phyloP scores from a whole-genome alignment of 2,329 filamentous ascomycete species.

The Pseudonectria foliicola region DNA sequence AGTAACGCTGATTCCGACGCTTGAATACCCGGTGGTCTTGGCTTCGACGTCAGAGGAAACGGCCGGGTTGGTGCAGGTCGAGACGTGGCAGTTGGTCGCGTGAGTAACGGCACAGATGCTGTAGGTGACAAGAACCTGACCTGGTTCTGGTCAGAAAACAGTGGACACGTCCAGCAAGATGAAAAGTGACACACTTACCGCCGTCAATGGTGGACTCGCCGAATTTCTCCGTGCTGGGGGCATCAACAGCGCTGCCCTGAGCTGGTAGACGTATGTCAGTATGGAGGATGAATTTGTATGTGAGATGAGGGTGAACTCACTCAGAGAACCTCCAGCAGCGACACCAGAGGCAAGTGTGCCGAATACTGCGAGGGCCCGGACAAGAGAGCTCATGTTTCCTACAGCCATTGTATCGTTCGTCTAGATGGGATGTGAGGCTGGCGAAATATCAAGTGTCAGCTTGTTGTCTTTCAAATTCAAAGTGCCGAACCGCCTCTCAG shows the following conservation, averaged over 20 bases:
- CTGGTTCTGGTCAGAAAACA: slow-evolving; percentile 12
- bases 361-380: slow-evolving; percentile 15
- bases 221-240: slow-evolving; percentile 23
- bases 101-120: slow-evolving; percentile 31
- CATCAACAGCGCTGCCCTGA: slow-evolving; percentile 20
- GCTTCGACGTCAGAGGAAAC: slow-evolving; percentile 8
- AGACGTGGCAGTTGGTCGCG: slow-evolving; percentile 26
- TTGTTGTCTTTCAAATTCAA: no score
- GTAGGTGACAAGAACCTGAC: slow-evolving; percentile 26
- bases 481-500: no score
- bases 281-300: background rate
- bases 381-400: slow-evolving; percentile 22
- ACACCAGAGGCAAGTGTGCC: slow-evolving; percentile 13
- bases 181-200: slow-evolving; percentile 18
- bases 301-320: slow-evolving; percentile 8
- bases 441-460: background rate
- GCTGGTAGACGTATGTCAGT: slow-evolving; percentile 20
- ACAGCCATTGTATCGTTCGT: slow-evolving; percentile 20
- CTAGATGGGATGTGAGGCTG: background rate
- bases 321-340: slow-evolving; percentile 11
- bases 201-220: slow-evolving; percentile 24
- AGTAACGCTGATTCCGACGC: background rate
- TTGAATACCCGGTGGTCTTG: slow-evolving; percentile 8
- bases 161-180: background rate
- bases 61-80: slow-evolving; percentile 18